phyloP scores from a whole-genome alignment of 805 yeast genomes.

The Schwanniomyces vanrijiae region DNA sequence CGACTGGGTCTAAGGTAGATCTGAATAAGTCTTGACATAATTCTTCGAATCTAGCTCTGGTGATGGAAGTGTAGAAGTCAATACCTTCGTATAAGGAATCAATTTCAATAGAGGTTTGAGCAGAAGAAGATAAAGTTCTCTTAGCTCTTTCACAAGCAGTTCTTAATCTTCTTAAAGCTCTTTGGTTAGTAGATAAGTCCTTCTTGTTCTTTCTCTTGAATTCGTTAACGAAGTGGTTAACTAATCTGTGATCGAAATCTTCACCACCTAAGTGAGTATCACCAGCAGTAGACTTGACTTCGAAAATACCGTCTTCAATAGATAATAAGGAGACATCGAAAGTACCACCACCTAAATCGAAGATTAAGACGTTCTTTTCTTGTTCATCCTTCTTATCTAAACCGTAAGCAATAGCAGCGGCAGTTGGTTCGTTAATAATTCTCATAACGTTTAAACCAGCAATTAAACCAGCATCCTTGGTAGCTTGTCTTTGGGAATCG shows the following conservation, averaged over 20 bases:
- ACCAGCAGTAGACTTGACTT: conserved; percentile 85
- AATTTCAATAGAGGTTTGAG: conserved; percentile 50
- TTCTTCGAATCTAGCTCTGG: conserved; percentile 59
- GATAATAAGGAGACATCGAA: conserved; percentile 91
- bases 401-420: conserved; percentile 97
- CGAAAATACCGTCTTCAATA: conserved; percentile 95
- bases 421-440: conserved; percentile 63
- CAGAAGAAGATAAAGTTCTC: conserved; percentile 50
- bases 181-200: conserved; percentile 47
- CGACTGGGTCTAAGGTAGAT: conserved; percentile 51
- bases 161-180: conserved; percentile 53
- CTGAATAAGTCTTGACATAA: conserved; percentile 55
- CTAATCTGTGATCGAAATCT: conserved; percentile 51
- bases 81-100: conserved; percentile 51
- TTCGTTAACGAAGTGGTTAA: conserved; percentile 46
- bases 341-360: conserved; percentile 98
- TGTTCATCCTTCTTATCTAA: conserved; percentile 67
- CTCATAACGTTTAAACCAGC: conserved; percentile 50
- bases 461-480: conserved; percentile 54
- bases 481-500: conserved; percentile 52
- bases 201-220: conserved; percentile 70
- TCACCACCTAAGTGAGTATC: conserved; percentile 55
- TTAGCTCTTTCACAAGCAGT: conserved; percentile 54
- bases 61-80: conserved; percentile 48
- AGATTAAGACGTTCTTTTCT: conserved; percentile 74